These are phyloP conservation scores for Arachnomyces sp. DNA, from an alignment of 2,329 filamentous ascomycete species.

Conservation along the genomic window DNA sequence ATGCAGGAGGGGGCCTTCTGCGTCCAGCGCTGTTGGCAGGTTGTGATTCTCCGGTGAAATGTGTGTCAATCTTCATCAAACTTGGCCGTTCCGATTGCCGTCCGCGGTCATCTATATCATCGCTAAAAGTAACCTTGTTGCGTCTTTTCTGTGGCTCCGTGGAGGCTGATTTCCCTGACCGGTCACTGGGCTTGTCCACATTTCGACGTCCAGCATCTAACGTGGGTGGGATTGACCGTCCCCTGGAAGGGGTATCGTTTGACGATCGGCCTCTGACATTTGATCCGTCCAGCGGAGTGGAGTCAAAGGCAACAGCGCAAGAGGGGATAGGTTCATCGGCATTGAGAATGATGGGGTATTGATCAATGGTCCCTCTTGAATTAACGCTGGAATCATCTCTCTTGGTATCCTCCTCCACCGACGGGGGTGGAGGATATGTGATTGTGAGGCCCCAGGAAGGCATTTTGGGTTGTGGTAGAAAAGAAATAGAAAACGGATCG, in stretches of 20 bases:
- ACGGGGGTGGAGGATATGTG: background rate
- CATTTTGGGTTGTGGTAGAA: too few relatives aligned
- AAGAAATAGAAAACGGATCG: too few relatives aligned
- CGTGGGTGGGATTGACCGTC: background rate
- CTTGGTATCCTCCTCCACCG: conserved; percentile 1
- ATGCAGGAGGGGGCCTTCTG: too few relatives aligned
- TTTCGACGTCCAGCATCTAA: background rate
- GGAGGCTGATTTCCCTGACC: too few relatives aligned
- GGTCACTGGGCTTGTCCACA: background rate
- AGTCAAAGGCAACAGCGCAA: conserved; percentile 11
- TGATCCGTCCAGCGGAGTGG: conserved; percentile 12
- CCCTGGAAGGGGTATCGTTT: conserved; percentile 15
- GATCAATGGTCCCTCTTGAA: conserved; percentile 34
- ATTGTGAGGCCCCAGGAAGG: too few relatives aligned
- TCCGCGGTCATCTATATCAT: too few relatives aligned
- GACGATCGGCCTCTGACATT: conserved; percentile 19
- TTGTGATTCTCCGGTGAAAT: too few relatives aligned
- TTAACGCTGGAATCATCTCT: conserved; percentile 14
- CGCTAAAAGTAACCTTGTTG: too few relatives aligned
- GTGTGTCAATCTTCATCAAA: too few relatives aligned
- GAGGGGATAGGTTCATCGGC: conserved; percentile 16
- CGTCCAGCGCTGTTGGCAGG: too few relatives aligned
- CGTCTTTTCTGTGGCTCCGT: too few relatives aligned
- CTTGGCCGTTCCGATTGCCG: too few relatives aligned
- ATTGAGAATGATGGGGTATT: conserved; percentile 36